Conservation (phyloP, 2,329 filamentous ascomycete species). For the Ophiocordyceps polyrhachis-furcata region DNA sequence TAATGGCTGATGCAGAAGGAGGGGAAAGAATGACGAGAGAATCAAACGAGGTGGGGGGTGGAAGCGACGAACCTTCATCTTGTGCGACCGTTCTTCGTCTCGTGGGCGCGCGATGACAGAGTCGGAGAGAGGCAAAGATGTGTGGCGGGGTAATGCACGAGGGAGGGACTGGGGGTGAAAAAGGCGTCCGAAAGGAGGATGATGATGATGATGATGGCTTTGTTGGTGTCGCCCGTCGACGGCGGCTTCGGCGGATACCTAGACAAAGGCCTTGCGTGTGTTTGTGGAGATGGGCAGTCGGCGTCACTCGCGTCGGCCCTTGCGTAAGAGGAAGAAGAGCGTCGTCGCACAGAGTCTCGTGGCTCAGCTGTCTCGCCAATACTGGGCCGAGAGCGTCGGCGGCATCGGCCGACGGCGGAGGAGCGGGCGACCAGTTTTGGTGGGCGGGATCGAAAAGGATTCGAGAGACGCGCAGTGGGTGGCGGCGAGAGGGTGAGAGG, state of each 20-base stretch:
- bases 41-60: neutral
- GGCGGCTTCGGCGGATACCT: neutral
- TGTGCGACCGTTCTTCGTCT: constrained; percentile 10
- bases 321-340: neutral
- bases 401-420: neutral
- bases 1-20: neutral
- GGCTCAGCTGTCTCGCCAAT: neutral
- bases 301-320: neutral
- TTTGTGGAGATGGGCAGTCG: neutral
- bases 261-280: neutral
- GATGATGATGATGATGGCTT: neutral
- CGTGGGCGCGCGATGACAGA: neutral
- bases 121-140: neutral
- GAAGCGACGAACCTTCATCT: constrained; percentile 16
- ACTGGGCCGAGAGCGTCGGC: neutral
- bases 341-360: neutral
- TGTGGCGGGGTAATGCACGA: neutral
- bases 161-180: too few relatives aligned
- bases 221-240: neutral
- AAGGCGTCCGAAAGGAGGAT: too few relatives aligned
- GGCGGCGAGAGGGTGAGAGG: neutral
- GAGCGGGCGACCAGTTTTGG: neutral
- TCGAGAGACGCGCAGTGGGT: neutral
- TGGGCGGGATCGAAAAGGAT: neutral
- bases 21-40: constrained; percentile 2